Percentiles rank a stretch among this genome's conserved stretches.
phyloP scores from a whole-genome alignment of 1,139 yeast species.

The Pichia sp. region DNA sequence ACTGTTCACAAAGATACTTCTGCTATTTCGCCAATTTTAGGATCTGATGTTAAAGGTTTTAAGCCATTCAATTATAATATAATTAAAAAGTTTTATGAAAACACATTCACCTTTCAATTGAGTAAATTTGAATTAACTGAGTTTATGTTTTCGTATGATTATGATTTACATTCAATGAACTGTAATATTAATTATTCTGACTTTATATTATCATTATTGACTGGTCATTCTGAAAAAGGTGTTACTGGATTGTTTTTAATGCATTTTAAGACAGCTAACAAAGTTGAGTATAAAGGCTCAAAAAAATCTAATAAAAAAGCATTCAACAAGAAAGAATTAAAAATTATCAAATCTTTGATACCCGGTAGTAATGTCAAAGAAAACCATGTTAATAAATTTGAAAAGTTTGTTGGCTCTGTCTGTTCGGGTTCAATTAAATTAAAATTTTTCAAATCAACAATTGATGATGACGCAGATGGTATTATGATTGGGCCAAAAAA shows the following conservation, averaged over 20 bases:
- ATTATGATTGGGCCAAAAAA: background rate
- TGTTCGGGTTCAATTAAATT: background rate
- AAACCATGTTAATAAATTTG: background rate
- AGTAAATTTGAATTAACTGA: background rate
- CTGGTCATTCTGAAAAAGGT: background rate
- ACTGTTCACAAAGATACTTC: background rate
- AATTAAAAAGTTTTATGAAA: background rate
- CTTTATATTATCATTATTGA: background rate
- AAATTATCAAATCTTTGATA: background rate
- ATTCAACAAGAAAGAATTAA: background rate
- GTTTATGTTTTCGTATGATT: background rate
- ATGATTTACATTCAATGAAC: constrained; percentile 34
- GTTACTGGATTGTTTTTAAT: background rate
- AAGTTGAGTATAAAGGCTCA: background rate
- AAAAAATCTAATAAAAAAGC: background rate
- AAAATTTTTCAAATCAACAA: background rate
- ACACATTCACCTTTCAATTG: background rate
- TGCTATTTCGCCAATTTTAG: background rate
- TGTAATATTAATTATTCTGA: constrained; percentile 21
- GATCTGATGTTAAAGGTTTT: background rate
- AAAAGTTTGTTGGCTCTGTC: background rate
- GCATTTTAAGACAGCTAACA: background rate
- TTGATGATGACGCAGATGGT: background rate
- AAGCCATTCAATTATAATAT: background rate
- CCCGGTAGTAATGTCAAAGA: background rate